Percentiles rank a stretch among this genome's conserved stretches.
These are phyloP conservation scores for Clavaria fumosa DNA, from an alignment of 768 basidiomycete genomes.

Conservation along the genomic window DNA sequence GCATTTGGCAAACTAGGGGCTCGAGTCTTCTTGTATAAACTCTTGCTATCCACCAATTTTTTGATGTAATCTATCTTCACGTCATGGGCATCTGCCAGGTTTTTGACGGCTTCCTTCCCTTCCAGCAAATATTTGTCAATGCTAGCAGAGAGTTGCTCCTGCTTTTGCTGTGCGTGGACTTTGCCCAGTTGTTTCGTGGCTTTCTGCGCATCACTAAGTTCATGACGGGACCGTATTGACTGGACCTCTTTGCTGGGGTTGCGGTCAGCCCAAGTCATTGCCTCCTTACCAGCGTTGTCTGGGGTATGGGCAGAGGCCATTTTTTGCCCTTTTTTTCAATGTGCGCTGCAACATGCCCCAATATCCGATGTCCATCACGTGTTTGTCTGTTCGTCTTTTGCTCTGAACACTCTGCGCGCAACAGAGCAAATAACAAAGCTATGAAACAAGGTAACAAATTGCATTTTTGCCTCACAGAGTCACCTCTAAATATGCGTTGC, in stretches of 20 bases:
- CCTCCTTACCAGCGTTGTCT: not conserved
- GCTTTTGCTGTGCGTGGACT: too few relatives aligned
- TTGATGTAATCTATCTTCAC: not conserved
- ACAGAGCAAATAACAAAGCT: too few relatives aligned
- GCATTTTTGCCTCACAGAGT: too few relatives aligned
- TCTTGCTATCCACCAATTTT: not conserved
- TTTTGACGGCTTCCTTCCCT: not conserved
- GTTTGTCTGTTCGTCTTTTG: too few relatives aligned
- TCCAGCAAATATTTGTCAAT: not conserved
- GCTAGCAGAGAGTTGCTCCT: not conserved
- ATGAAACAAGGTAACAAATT: too few relatives aligned
- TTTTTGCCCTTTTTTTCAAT: not conserved
- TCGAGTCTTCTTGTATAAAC: not conserved
- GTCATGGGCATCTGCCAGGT: not conserved
- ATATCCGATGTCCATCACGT: too few relatives aligned
- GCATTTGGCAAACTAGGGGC: conserved; percentile 3
- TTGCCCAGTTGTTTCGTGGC: not conserved
- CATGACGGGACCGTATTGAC: not conserved
- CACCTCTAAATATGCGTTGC: too few relatives aligned
- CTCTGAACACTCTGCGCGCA: too few relatives aligned
- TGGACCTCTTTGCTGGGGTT: not conserved
- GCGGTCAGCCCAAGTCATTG: not conserved
- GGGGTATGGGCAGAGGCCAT: not conserved
- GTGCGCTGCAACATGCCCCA: too few relatives aligned
- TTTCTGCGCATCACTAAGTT: not conserved